Evolutionary conservation across 75 land plant species (phyloP).

Genomic region (Gnetum montanum): DNA sequence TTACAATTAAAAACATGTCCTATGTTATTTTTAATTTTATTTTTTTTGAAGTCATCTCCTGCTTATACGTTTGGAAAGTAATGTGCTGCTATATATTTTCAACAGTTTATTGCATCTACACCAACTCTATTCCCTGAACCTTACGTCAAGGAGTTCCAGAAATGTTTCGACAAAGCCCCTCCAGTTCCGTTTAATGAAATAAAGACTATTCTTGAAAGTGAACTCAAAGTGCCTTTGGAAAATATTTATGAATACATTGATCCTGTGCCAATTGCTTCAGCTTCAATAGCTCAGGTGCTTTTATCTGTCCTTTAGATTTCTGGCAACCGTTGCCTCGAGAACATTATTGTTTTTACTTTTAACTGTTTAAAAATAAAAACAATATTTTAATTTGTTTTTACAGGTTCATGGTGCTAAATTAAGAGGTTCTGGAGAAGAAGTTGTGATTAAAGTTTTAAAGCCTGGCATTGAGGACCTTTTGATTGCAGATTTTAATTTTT

Average conservation of each 20-base stretch:
- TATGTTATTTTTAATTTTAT: too few relatives aligned
- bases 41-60: too few relatives aligned
- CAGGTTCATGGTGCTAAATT: slow-evolving; percentile 96
- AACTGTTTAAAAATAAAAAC: too few relatives aligned
- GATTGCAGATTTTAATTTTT: slow-evolving; percentile 88
- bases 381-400: too few relatives aligned
- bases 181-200: slow-evolving; percentile 77
- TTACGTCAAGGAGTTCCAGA: slow-evolving; percentile 95
- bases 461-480: slow-evolving; percentile 93
- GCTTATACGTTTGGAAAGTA: too few relatives aligned
- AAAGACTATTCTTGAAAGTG: slow-evolving; percentile 51
- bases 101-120: slow-evolving; percentile 91
- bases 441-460: slow-evolving; percentile 94
- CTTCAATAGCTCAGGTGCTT: slow-evolving; percentile 91
- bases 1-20: too few relatives aligned
- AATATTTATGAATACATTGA: slow-evolving; percentile 86
- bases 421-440: slow-evolving; percentile 68
- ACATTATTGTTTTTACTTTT: not conserved
- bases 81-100: too few relatives aligned
- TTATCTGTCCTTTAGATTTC: not conserved
- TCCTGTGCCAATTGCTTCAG: slow-evolving; percentile 95
- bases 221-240: slow-evolving; percentile 76
- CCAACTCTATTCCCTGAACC: slow-evolving; percentile 92
- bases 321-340: not conserved
- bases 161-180: slow-evolving; percentile 89